phyloP scores from a whole-genome alignment of 2,329 filamentous ascomycete species.

The Westerdykella aurantiaca region DNA sequence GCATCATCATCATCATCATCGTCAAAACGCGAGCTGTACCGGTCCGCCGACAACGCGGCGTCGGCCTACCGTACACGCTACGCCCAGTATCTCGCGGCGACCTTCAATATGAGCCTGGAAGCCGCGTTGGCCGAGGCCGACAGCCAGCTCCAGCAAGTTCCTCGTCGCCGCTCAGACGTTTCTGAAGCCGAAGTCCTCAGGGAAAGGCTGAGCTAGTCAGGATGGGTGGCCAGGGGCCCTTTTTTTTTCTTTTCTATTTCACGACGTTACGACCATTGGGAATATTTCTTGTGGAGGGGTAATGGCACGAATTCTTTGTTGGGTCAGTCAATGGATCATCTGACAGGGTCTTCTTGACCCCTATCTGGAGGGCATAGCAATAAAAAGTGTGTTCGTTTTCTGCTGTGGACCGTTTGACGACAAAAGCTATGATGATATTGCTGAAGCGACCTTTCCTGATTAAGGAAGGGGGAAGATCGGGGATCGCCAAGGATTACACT shows the following conservation, averaged over 20 bases:
- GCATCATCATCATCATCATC: constrained; percentile 8
- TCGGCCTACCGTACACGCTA: constrained; percentile 34
- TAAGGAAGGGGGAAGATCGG: too few species aligned
- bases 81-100: constrained; percentile 36
- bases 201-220: constrained; percentile 15
- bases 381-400: too few species aligned
- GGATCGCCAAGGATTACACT: too few species aligned
- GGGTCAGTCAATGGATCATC: constrained; percentile 5
- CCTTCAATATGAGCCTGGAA: constrained; percentile 37
- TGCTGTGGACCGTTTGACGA: too few species aligned
- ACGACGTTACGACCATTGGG: constrained; percentile 4
- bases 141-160: constrained; percentile 31
- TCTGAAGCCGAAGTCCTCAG: constrained; percentile 33
- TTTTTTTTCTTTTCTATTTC: background rate
- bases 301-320: background rate
- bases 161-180: constrained; percentile 29
- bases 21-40: constrained; percentile 30
- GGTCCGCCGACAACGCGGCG: constrained; percentile 27
- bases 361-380: too few species aligned
- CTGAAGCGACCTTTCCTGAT: too few species aligned
- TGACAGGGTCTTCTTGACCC: constrained; percentile 10
- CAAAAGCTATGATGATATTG: too few species aligned
- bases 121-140: constrained; percentile 36
- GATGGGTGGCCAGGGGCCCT: background rate
- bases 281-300: background rate